phyloP scores from a whole-genome alignment of 257 asterid species.

The Fraxinus excelsior region DNA sequence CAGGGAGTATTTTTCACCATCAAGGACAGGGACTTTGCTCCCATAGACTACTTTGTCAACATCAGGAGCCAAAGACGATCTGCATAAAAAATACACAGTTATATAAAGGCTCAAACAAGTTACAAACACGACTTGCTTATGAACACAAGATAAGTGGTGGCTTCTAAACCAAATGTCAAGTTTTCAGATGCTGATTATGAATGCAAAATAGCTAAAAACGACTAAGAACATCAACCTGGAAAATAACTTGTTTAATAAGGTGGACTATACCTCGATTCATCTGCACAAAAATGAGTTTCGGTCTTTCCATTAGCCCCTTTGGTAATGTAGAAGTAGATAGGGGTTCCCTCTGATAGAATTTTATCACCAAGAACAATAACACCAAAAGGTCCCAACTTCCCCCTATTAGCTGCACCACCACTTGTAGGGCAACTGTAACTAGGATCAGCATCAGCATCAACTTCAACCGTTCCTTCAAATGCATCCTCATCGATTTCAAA shows the following conservation, averaged over 20 bases:
- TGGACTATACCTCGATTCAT: conserved; percentile 44
- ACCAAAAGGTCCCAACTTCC: conserved; percentile 81
- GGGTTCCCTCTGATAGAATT: conserved; percentile 58
- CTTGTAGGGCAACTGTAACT: conserved; percentile 56
- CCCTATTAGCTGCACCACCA: conserved; percentile 74
- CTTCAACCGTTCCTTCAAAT: conserved; percentile 33
- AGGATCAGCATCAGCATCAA: not conserved
- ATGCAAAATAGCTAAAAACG: not conserved
- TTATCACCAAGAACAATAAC: conserved; percentile 65
- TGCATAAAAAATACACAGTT: conserved; percentile 24
- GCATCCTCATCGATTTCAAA: conserved; percentile 52
- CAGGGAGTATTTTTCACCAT: conserved; percentile 57
- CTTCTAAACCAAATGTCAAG: not conserved
- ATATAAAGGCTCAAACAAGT: not conserved
- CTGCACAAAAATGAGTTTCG: conserved; percentile 69
- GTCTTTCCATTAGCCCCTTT: conserved; percentile 46
- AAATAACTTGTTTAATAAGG: too few species aligned
- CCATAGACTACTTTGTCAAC: conserved; percentile 69
- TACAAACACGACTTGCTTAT: not conserved
- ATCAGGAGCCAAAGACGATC: conserved; percentile 71
- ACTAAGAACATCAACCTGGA: not conserved
- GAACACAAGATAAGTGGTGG: not conserved
- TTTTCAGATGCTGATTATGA: not conserved
- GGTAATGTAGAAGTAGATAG: conserved; percentile 68
- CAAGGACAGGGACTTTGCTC: conserved; percentile 65